These are phyloP conservation scores for Tolypocladium ovalisporum DNA, from an alignment of 2,329 filamentous ascomycete genomes.

Conservation along the genomic window DNA sequence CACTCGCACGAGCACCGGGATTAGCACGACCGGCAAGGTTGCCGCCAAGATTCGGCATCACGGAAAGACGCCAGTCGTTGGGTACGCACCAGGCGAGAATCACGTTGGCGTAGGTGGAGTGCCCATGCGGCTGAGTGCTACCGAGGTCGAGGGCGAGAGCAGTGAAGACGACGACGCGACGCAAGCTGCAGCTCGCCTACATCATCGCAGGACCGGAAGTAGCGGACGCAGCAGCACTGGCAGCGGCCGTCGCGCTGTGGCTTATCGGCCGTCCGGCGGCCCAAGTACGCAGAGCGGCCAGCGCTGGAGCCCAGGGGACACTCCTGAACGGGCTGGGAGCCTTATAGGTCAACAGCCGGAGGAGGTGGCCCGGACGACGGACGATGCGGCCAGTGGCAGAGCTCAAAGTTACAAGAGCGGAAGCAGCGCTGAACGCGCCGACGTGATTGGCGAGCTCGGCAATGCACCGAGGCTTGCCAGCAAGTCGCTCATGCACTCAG, in stretches of 20 bases:
- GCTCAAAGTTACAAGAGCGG: conserved; percentile 42
- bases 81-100: conserved; percentile 68
- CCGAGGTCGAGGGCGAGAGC: conserved; percentile 83
- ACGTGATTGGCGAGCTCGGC: conserved; percentile 45
- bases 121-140: conserved; percentile 85
- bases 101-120: conserved; percentile 69
- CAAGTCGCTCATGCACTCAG: conserved; percentile 47
- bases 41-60: conserved; percentile 83
- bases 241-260: conserved; percentile 36
- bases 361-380: conserved; percentile 12
- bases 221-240: conserved; percentile 62
- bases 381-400: conserved; percentile 34
- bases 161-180: conserved; percentile 59
- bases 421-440: conserved; percentile 50
- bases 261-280: conserved; percentile 41
- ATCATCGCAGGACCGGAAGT: conserved; percentile 63
- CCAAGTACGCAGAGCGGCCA: conserved; percentile 27
- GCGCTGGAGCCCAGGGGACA: conserved; percentile 42
- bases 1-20: conserved; percentile 51
- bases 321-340: conserved; percentile 43
- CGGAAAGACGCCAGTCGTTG: conserved; percentile 65
- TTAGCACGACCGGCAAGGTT: conserved; percentile 52
- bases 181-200: conserved; percentile 32
- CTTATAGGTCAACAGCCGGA: conserved; percentile 33
- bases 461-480: conserved; percentile 39